Percentiles rank a stretch among this genome's conserved stretches.
Evolutionary conservation across 2,329 filamentous ascomycete genomes (phyloP).

Genomic region (Sclerotinia spermophila): DNA sequence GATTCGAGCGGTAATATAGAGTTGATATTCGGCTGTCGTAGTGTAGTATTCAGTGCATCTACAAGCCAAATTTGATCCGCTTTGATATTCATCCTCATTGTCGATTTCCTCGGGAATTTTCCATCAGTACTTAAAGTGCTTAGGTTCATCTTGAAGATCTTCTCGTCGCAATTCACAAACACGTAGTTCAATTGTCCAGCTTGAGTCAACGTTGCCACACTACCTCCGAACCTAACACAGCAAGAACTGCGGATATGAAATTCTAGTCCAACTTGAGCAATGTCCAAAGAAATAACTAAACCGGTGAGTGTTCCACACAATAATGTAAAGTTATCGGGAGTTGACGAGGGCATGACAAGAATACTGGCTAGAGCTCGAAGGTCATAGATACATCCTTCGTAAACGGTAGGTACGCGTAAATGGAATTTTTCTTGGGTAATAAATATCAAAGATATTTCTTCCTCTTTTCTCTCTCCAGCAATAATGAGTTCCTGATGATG

Average conservation of each 20-base stretch:
- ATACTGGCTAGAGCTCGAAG: slow-evolving; percentile 32
- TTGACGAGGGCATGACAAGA: slow-evolving; percentile 15
- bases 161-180: slow-evolving; percentile 49
- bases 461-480: neutral
- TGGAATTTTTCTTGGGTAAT: neutral
- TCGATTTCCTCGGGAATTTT: neutral
- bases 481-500: neutral
- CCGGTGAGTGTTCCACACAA: slow-evolving; percentile 36
- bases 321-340: slow-evolving; percentile 22
- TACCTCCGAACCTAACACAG: slow-evolving; percentile 31
- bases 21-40: slow-evolving; percentile 47
- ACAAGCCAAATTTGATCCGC: slow-evolving; percentile 48
- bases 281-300: slow-evolving; percentile 28
- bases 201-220: slow-evolving; percentile 28
- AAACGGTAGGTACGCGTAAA: neutral
- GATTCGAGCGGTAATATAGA: slow-evolving; percentile 45
- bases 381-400: neutral
- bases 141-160: slow-evolving; percentile 36
- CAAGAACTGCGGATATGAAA: slow-evolving; percentile 20
- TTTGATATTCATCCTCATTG: neutral
- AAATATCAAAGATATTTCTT: neutral
- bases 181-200: slow-evolving; percentile 32
- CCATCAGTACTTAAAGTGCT: neutral
- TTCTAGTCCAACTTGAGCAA: slow-evolving; percentile 18
- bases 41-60: slow-evolving; percentile 46